Conservation (phyloP, 2,329 filamentous ascomycete genomes). For the Stagonosporopsis cucurbitacearum region DNA sequence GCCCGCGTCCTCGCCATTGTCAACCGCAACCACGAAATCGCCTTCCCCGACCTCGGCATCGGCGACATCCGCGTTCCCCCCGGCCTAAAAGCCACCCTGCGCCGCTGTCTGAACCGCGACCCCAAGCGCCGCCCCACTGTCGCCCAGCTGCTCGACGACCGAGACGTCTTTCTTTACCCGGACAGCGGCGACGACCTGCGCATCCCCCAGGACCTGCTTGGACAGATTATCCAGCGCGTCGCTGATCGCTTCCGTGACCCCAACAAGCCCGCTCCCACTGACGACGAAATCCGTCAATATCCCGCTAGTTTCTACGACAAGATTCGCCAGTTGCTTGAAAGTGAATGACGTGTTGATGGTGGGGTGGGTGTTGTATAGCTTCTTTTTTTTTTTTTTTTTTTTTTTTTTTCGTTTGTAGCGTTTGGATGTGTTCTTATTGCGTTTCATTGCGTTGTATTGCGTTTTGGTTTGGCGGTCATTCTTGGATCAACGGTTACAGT, state of each 20-base stretch:
- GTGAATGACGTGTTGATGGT: constrained; percentile 10
- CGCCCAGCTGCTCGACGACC: constrained; percentile 61
- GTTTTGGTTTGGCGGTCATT: background rate
- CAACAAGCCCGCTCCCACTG: constrained; percentile 60
- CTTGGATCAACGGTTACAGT: no score
- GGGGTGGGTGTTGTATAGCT: background rate
- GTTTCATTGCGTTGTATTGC: no score
- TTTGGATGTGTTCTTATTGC: no score
- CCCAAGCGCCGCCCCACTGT: constrained; percentile 63
- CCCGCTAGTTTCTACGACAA: constrained; percentile 56
- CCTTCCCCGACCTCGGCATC: constrained; percentile 73
- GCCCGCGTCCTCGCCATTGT: constrained; percentile 86
- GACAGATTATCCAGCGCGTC: constrained; percentile 65
- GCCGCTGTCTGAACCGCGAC: constrained; percentile 65
- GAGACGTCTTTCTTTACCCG: constrained; percentile 65
- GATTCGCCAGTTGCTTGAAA: constrained; percentile 52
- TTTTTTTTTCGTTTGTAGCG: no score
- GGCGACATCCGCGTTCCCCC: constrained; percentile 66
- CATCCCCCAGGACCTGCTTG: constrained; percentile 61
- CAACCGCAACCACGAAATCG: constrained; percentile 75
- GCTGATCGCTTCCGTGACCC: constrained; percentile 64
- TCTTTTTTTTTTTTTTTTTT: background rate
- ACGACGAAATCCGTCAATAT: constrained; percentile 60
- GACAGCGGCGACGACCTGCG: constrained; percentile 60
- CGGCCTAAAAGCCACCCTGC: constrained; percentile 62